Percentiles rank a stretch among this genome's conserved stretches.
Evolutionary conservation across 2,329 filamentous ascomycete species (phyloP).

Genomic region (Bipolaris gigantea): DNA sequence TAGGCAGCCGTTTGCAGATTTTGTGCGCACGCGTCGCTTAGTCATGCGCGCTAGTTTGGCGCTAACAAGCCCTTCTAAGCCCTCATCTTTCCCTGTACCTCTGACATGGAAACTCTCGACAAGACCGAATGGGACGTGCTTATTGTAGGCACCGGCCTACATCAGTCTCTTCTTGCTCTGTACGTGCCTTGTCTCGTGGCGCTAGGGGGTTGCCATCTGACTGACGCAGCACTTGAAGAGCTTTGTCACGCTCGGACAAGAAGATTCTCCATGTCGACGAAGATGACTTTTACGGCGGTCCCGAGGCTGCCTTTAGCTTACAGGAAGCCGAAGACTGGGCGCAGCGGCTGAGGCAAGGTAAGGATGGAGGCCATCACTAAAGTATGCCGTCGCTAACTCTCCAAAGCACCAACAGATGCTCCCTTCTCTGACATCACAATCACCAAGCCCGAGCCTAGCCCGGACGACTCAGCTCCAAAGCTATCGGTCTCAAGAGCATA

Average conservation of each 20-base stretch:
- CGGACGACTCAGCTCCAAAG: slow-evolving; percentile 38
- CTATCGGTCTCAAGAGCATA: slow-evolving; percentile 73
- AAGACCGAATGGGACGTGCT: slow-evolving; percentile 56
- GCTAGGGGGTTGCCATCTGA: slow-evolving; percentile 58
- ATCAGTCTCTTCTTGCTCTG: slow-evolving; percentile 58
- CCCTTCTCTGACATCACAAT: slow-evolving; percentile 41
- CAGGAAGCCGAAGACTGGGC: slow-evolving; percentile 80
- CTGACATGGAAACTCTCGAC: slow-evolving; percentile 54
- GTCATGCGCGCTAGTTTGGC: slow-evolving; percentile 33
- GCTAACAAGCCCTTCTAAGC: slow-evolving; percentile 26
- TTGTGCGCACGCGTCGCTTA: slow-evolving; percentile 31
- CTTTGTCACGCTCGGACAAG: slow-evolving; percentile 88
- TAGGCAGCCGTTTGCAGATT: slow-evolving; percentile 23
- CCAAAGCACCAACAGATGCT: slow-evolving; percentile 19
- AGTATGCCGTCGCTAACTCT: slow-evolving; percentile 9
- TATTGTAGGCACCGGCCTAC: slow-evolving; percentile 56
- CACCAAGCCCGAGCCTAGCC: slow-evolving; percentile 27
- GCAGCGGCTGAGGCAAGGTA: slow-evolving; percentile 47
- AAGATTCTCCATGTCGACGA: slow-evolving; percentile 87
- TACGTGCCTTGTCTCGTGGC: slow-evolving; percentile 42
- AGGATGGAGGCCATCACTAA: neutral
- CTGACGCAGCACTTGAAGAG: slow-evolving; percentile 74
- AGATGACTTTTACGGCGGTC: slow-evolving; percentile 84
- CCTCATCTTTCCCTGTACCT: slow-evolving; percentile 21
- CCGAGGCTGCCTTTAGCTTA: slow-evolving; percentile 82